Base-by-base conservation (phyloP, 441 rosid species). In the Eutrema salsugineum region DNA sequence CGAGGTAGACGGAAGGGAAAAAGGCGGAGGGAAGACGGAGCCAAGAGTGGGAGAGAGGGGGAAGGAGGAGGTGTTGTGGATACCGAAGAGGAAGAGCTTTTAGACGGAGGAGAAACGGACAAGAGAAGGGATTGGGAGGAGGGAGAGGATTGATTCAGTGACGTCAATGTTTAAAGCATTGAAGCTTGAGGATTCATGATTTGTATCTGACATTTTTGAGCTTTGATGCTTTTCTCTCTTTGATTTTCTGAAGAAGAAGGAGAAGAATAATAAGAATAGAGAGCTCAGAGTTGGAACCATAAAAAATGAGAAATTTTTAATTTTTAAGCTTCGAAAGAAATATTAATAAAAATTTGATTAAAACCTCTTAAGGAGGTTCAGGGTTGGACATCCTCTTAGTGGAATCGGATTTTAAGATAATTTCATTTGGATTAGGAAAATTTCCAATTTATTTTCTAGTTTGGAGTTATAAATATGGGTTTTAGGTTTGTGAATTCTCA, bases 71-170 rank as follows among this genome's bases (percentile, higher is more conserved):
- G 92, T 89, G 80, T 93, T 90, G 87, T 90, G 97, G 70, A 89
- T 78, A 44, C 97, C 98, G 61, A 82, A 78, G 78, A 93, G 95
- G 77, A 93, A 93, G 79, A 93, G 89, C 46, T 83, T 88, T 81
- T 90, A 90, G 73, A 88, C 96, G 44, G 89, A 66, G 68, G 97
- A 80, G 81, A 92, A 88, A 1, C 96, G 88, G 62, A 88, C 77
- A 59, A 90, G 86, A 40, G 90, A 79, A 3, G 94, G 89, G 76
- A 90, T 56, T 3, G 96, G 97, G 76, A 90, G 96, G 57, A 66
- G 70, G 49, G 89, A 83, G 61, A 92, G 84, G 80, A 90, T 87
- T 55, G 79, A 85, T 56, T 82, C 86, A 1, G 84, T 78, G 12
- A 86, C 78, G 69, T 90, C 95, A 27, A 76, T 32, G 86, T 77